Conservation (phyloP, 495 filamentous ascomycete genomes). For the Talaromyces ruber region DNA sequence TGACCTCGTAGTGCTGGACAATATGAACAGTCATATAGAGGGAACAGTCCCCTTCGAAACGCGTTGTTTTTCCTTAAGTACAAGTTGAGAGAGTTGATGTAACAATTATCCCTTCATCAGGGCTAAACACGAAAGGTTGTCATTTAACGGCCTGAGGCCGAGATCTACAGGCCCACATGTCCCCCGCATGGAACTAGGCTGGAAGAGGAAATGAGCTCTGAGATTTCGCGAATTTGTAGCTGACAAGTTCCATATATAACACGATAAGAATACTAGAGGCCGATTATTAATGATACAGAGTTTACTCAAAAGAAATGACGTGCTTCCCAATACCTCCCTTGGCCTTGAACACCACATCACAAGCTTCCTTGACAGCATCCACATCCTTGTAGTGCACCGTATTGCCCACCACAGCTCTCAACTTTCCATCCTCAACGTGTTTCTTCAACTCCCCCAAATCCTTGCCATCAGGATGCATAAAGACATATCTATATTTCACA, state of each 20-base stretch:
- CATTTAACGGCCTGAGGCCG: not conserved
- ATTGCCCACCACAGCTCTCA: constrained; percentile 34
- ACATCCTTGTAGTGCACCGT: constrained; percentile 5
- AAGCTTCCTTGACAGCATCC: constrained; percentile 1
- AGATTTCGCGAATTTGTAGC: not conserved
- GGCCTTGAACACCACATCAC: constrained; percentile 1
- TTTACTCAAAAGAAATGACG: constrained; percentile 2
- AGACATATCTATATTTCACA: constrained; percentile 34
- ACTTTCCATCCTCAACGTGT: constrained; percentile 33
- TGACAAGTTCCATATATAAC: not conserved
- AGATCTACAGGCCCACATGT: not conserved
- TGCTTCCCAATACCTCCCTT: constrained; percentile 3
- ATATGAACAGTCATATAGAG: not conserved
- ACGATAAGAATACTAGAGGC: not conserved
- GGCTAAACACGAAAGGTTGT: not conserved
- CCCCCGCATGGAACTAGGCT: not conserved
- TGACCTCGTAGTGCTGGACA: not conserved
- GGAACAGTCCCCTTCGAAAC: not conserved
- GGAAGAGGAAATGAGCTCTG: not conserved
- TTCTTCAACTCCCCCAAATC: constrained; percentile 33
- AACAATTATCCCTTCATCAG: not conserved
- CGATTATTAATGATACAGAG: not conserved
- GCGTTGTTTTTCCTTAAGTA: not conserved
- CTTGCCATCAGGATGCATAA: constrained; percentile 31
- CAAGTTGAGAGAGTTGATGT: not conserved